Percentiles rank a stretch among this genome's conserved stretches.
Evolutionary conservation across 2,329 filamentous ascomycete genomes (phyloP).

Genomic region (Colletotrichum magnum): DNA sequence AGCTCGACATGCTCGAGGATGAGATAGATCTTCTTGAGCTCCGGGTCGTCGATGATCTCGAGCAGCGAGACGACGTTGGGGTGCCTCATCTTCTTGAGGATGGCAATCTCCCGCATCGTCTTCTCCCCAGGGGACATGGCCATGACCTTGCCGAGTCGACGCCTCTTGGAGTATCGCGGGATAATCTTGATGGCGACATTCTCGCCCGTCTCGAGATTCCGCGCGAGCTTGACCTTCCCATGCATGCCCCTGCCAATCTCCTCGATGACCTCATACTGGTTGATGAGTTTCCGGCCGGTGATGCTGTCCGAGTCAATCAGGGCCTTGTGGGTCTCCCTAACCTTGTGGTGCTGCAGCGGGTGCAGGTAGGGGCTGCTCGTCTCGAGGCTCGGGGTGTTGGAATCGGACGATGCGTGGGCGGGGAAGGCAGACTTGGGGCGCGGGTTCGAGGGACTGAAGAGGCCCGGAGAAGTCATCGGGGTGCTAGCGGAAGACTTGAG

Average conservation of each 20-base stretch:
- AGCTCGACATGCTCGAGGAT: slow-evolving; percentile 95
- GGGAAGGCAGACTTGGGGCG: slow-evolving; percentile 56
- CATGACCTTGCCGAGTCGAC: slow-evolving; percentile 87
- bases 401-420: slow-evolving; percentile 65
- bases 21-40: slow-evolving; percentile 98
- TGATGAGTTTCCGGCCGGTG: slow-evolving; percentile 95
- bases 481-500: slow-evolving; percentile 68
- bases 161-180: slow-evolving; percentile 92
- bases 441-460: slow-evolving; percentile 67
- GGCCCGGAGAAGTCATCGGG: slow-evolving; percentile 72
- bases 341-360: slow-evolving; percentile 79
- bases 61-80: slow-evolving; percentile 96
- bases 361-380: slow-evolving; percentile 75
- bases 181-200: slow-evolving; percentile 99
- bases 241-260: slow-evolving; percentile 97
- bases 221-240: slow-evolving; percentile 96
- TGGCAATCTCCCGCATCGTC: slow-evolving; percentile 96
- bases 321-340: slow-evolving; percentile 91
- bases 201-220: slow-evolving; percentile 81
- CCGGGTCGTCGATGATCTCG: slow-evolving; percentile 97
- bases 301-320: slow-evolving; percentile 90
- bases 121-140: slow-evolving; percentile 78
- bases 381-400: slow-evolving; percentile 64
- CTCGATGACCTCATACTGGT: slow-evolving; percentile 96
- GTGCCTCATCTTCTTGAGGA: slow-evolving; percentile 97